These are phyloP conservation scores for Populus hybrid DNA, from an alignment of 441 rosid species.

Conservation along the genomic window DNA sequence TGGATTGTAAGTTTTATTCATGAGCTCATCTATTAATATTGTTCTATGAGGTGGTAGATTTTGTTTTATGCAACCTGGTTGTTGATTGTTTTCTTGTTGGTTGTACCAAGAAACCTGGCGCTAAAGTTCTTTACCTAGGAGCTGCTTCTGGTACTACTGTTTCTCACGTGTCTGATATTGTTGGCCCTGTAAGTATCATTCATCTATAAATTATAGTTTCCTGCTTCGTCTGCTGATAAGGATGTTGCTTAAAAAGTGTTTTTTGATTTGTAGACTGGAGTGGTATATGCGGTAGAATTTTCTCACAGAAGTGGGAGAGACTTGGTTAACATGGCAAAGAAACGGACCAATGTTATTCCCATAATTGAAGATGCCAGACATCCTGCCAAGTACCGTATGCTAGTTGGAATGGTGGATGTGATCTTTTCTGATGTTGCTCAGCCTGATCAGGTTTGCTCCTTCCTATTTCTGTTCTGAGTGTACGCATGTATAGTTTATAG, in stretches of 20 bases:
- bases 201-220: neutral
- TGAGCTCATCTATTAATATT: neutral
- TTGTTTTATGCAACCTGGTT: neutral
- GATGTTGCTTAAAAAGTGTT: slow-evolving; percentile 2
- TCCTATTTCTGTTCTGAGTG: neutral
- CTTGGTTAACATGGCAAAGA: slow-evolving; percentile 95
- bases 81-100: neutral
- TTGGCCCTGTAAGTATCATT: slow-evolving; percentile 67
- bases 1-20: slow-evolving; percentile 61
- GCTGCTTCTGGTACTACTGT: slow-evolving; percentile 83
- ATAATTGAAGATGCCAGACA: slow-evolving; percentile 94
- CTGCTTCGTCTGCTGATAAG: no score
- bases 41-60: neutral
- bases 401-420: slow-evolving; percentile 96
- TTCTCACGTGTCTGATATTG: slow-evolving; percentile 84
- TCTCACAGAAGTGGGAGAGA: slow-evolving; percentile 95
- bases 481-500: neutral
- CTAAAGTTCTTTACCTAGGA: slow-evolving; percentile 74
- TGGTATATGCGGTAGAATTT: slow-evolving; percentile 89
- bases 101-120: slow-evolving; percentile 59
- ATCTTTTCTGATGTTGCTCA: slow-evolving; percentile 97
- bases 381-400: slow-evolving; percentile 86
- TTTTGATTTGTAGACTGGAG: slow-evolving; percentile 46
- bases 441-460: slow-evolving; percentile 78
- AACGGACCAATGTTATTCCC: slow-evolving; percentile 78